These are phyloP conservation scores for Cryomyces minteri DNA, from an alignment of 495 filamentous ascomycete genomes.

Conservation along the genomic window DNA sequence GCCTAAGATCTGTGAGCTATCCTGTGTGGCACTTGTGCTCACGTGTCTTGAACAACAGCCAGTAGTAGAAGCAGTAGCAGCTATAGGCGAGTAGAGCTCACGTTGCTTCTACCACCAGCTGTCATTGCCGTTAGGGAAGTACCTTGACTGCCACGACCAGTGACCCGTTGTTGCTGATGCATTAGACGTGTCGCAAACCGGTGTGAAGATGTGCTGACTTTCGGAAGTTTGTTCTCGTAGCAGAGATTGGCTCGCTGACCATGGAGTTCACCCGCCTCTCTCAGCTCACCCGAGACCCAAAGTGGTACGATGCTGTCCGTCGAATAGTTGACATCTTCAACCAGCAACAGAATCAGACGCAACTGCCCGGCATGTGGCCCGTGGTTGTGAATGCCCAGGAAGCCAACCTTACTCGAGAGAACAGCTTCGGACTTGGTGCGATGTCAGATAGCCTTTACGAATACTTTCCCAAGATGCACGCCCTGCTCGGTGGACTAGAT, in stretches of 20 bases:
- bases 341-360: slow-evolving; percentile 17
- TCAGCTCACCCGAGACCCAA: slow-evolving; percentile 19
- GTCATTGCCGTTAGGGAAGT: too few relatives aligned
- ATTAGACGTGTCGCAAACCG: too few relatives aligned
- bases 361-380: slow-evolving; percentile 22
- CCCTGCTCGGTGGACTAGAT: slow-evolving; percentile 20
- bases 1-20: too few relatives aligned
- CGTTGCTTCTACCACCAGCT: too few relatives aligned
- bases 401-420: slow-evolving; percentile 23
- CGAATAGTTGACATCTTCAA: slow-evolving; percentile 15
- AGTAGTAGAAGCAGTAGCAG: too few relatives aligned
- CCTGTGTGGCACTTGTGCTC: too few relatives aligned
- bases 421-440: slow-evolving; percentile 17
- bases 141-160: too few relatives aligned
- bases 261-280: slow-evolving; percentile 20
- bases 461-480: slow-evolving; percentile 28
- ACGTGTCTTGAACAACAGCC: too few relatives aligned
- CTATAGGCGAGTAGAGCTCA: too few relatives aligned
- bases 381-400: slow-evolving; percentile 19
- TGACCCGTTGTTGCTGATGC: too few relatives aligned
- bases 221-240: slow-evolving; percentile 7
- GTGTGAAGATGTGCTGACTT: too few relatives aligned
- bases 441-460: slow-evolving; percentile 23
- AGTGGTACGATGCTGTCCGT: slow-evolving; percentile 18
- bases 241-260: slow-evolving; percentile 17